phyloP scores from a whole-genome alignment of 192 early-diverging fungal species.

The Entophlyctis helioformis region DNA sequence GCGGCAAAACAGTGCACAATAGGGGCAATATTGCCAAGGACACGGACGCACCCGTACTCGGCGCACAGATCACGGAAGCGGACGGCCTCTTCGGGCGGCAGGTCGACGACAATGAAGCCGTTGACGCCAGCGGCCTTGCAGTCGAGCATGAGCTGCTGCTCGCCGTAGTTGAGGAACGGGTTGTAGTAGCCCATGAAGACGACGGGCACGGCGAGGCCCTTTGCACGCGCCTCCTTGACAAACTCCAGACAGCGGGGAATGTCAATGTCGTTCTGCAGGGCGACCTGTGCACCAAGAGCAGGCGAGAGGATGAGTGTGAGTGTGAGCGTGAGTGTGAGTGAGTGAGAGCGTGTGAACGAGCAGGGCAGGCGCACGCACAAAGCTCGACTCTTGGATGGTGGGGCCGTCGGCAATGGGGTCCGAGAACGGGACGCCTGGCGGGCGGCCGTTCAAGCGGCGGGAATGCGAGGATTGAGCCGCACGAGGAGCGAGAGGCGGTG shows the following conservation, averaged over 20 bases:
- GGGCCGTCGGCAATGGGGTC: constrained; percentile 97
- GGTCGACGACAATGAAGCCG: constrained; percentile 94
- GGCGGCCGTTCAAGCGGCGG: no score
- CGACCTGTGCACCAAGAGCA: constrained; percentile 32
- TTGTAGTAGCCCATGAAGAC: constrained; percentile 99
- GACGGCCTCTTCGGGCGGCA: constrained; percentile 92
- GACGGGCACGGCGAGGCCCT: constrained; percentile 79
- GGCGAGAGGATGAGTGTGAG: background rate
- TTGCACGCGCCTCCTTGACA: constrained; percentile 65
- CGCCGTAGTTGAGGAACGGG: constrained; percentile 90
- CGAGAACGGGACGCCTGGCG: constrained; percentile 86
- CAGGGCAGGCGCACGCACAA: constrained; percentile 27
- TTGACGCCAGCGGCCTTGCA: constrained; percentile 79
- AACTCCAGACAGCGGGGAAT: constrained; percentile 68
- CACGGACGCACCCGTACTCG: constrained; percentile 40
- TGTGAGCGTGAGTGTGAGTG: no score
- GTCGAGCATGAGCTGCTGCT: constrained; percentile 69
- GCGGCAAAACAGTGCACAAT: no score
- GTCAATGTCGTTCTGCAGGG: constrained; percentile 68
- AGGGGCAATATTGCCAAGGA: no score
- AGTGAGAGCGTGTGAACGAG: no score
- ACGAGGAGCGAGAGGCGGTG: background rate
- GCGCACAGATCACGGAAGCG: constrained; percentile 70
- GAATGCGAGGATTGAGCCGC: no score
- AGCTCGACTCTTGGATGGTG: constrained; percentile 85